Base-by-base conservation (phyloP, 2,329 filamentous ascomycete genomes). In the Aspergillus japonicus region DNA sequence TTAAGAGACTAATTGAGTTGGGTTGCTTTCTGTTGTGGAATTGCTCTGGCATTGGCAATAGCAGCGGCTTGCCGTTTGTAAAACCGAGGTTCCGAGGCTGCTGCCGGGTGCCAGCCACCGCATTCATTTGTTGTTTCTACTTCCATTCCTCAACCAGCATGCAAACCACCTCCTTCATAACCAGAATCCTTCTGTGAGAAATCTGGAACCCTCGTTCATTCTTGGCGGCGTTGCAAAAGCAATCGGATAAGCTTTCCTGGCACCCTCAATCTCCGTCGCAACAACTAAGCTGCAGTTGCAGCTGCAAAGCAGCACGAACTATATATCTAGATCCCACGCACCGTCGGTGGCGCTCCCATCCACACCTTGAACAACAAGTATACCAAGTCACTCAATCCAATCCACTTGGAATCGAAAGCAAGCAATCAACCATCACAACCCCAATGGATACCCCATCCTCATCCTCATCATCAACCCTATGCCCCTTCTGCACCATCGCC, bases 401-500 rank as follows among this genome's bases (percentile, higher is more conserved):
- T 4, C 33, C 12, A 16, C 33, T 16, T 16, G 5, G 2, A 12
- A 16, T 29, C 21, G 11, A 47, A 33, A 44, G 42, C 39, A 52
- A 23, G 39, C 26, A 29, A 29, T 2, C 6, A 26, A 26, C 5
- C 6, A 26, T 26, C 24, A 1, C 24, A 26, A 1, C 24, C 24
- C 24, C 24, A 6, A 29, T 29, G 26, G 7, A 29, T 3, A 29
- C 7, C 8, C 23, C 50, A 63, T 42, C 62, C 12, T 24, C 29
- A 2, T 57, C 58, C 47, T 56, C 56, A n/a, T 14, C 7, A 2
- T 16, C 50, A 63, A 35, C 64, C 47, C 50, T 62, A 49, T 87
- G 85, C 69, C 82, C 84, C 16, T 87, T 87, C 72, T 87, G 85
- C 76, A 78, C 71, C 59, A 87, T 87, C 63, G 80, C 83, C 23